Conservation (phyloP, 2,329 filamentous ascomycete genomes). For the Ophiostoma novo-ulmi region DNA sequence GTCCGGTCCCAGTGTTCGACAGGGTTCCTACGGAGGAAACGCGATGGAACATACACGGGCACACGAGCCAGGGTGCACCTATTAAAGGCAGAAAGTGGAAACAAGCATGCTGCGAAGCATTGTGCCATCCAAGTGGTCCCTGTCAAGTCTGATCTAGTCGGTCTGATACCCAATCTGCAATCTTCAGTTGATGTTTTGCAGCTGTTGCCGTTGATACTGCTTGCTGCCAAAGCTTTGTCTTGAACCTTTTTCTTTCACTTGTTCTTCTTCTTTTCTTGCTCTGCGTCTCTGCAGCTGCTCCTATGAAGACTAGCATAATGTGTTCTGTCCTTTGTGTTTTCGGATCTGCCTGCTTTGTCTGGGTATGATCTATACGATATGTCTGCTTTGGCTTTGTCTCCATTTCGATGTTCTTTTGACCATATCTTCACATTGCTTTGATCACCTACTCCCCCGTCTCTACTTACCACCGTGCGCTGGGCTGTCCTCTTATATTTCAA, state of each 20-base stretch:
- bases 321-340: no score
- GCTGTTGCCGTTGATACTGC: no score
- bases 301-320: no score
- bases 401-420: background rate
- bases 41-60: background rate
- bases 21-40: background rate
- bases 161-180: background rate
- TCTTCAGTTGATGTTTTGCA: background rate
- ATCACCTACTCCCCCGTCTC: background rate
- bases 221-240: background rate
- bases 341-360: background rate
- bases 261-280: no score
- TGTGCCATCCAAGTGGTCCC: background rate
- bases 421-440: background rate
- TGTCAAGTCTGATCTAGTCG: background rate
- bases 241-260: no score
- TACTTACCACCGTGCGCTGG: background rate
- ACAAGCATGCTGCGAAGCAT: background rate
- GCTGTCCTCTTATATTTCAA: background rate
- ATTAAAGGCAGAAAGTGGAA: background rate
- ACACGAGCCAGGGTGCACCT: background rate
- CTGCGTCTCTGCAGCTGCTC: no score
- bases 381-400: background rate
- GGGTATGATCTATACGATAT: background rate
- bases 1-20: constrained; percentile 21